These are phyloP conservation scores for Hypoxylon fragiforme DNA, from an alignment of 495 filamentous ascomycete genomes.

Conservation along the genomic window DNA sequence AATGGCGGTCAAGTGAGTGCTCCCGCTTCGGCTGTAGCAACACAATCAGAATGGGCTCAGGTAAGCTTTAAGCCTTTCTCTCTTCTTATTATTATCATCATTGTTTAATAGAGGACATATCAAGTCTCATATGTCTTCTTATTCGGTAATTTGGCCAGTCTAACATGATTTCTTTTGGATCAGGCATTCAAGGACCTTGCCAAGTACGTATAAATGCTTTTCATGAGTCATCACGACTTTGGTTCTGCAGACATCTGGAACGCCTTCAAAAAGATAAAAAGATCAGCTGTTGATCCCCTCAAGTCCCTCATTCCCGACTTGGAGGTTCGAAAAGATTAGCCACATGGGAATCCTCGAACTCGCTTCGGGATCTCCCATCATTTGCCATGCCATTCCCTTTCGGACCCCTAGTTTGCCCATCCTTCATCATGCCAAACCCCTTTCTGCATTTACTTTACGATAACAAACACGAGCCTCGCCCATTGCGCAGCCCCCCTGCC, in stretches of 20 bases:
- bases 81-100: no score
- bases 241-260: no score
- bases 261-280: constrained; percentile 11
- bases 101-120: no score
- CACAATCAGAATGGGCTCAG: constrained; percentile 36
- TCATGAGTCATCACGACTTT: no score
- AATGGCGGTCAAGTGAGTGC: constrained; percentile 4
- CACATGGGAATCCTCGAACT: constrained; percentile 26
- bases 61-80: constrained; percentile 33
- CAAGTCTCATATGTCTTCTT: no score
- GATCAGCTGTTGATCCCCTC: constrained; percentile 26
- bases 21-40: constrained; percentile 9
- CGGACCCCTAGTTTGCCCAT: constrained; percentile 21
- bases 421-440: constrained; percentile 25
- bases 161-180: constrained; percentile 27
- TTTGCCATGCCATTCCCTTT: constrained; percentile 26
- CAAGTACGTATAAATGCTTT: constrained; percentile 42
- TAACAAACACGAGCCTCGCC: constrained; percentile 13
- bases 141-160: no score
- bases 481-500: constrained; percentile 13
- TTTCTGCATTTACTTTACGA: constrained; percentile 22
- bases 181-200: constrained; percentile 53
- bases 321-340: constrained; percentile 12
- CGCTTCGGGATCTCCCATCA: constrained; percentile 18
- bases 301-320: constrained; percentile 16